Conservation (phyloP, 2,329 filamentous ascomycete genomes). For the Penicillium brevicompactum region DNA sequence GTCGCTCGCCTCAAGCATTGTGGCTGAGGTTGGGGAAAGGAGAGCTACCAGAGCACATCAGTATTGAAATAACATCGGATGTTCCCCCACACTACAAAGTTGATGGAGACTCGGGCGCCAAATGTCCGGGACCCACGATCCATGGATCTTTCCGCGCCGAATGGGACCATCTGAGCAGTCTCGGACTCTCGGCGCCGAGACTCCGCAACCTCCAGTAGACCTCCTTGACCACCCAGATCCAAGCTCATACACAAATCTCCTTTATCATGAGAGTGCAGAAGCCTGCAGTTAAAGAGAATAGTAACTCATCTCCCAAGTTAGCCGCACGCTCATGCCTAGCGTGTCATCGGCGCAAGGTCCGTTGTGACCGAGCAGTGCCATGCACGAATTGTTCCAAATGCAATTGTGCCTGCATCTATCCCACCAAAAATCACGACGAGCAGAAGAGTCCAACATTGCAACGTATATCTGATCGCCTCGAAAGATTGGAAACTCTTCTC, state of each 20-base stretch:
- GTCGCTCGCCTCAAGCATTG: too few species aligned
- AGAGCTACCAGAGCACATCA: too few species aligned
- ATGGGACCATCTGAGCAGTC: neutral
- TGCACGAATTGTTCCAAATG: conserved; percentile 27
- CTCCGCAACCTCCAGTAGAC: neutral
- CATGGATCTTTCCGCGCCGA: neutral
- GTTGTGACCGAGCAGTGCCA: conserved; percentile 30
- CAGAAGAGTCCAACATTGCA: conserved; percentile 15
- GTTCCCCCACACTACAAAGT: too few species aligned
- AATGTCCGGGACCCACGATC: too few species aligned
- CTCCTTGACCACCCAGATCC: too few species aligned
- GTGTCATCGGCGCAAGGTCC: conserved; percentile 32
- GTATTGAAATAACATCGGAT: too few species aligned
- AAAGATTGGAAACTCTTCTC: conserved; percentile 13
- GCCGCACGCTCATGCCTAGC: conserved; percentile 18
- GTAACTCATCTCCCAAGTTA: neutral
- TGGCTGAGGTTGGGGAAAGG: too few species aligned
- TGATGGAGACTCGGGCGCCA: too few species aligned
- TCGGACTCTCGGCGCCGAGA: neutral
- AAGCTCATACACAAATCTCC: neutral
- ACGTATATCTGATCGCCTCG: conserved; percentile 14
- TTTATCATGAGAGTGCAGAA: neutral
- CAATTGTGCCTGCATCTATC: conserved; percentile 15
- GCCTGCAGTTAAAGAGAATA: neutral
- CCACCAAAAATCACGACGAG: conserved; percentile 12